A percentile compares a stretch with the other conserved stretches of the same genome.
These are phyloP conservation scores for Brachypodium distachyon DNA, from an alignment of 202 grass and related monocot species.

Conservation along the genomic window DNA sequence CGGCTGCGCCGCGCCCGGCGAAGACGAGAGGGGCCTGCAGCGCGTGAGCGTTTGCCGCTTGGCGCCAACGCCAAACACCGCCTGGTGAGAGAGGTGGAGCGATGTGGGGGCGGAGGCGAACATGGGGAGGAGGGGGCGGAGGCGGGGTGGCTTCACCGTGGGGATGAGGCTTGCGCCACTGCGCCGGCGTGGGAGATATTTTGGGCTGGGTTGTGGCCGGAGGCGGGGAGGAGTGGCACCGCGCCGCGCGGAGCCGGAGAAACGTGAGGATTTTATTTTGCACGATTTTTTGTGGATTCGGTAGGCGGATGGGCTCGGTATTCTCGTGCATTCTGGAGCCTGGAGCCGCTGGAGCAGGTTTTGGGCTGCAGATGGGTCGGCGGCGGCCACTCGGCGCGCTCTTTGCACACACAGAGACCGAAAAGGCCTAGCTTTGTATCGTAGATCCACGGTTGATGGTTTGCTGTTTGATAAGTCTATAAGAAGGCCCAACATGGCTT, in stretches of 20 bases:
- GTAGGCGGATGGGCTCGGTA: not conserved
- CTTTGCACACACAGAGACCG: too few relatives aligned
- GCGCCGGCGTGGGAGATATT: slow-evolving; percentile 29
- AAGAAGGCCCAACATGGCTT: too few relatives aligned
- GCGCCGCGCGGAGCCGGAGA: not conserved
- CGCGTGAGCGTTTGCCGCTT: slow-evolving; percentile 5
- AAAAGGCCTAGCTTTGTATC: too few relatives aligned
- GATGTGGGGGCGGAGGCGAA: slow-evolving; percentile 16
- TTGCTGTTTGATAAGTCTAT: too few relatives aligned
- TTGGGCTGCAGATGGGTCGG: not conserved
- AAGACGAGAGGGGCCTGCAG: slow-evolving; percentile 24
- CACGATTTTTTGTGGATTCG: not conserved
- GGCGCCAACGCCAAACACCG: not conserved
- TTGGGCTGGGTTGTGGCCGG: not conserved
- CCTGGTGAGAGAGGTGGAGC: slow-evolving; percentile 20
- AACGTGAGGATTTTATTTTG: not conserved
- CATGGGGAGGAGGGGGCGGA: slow-evolving; percentile 13
- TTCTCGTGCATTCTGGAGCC: not conserved
- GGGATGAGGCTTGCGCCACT: not conserved
- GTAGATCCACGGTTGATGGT: too few relatives aligned
- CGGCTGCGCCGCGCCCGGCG: not conserved
- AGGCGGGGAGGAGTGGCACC: not conserved
- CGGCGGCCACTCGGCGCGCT: too few relatives aligned
- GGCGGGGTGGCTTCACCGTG: slow-evolving; percentile 21
- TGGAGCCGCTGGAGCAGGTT: too few relatives aligned